These are phyloP conservation scores for Alternaria sp. DNA, from an alignment of 2,329 filamentous ascomycete species.

Conservation along the genomic window DNA sequence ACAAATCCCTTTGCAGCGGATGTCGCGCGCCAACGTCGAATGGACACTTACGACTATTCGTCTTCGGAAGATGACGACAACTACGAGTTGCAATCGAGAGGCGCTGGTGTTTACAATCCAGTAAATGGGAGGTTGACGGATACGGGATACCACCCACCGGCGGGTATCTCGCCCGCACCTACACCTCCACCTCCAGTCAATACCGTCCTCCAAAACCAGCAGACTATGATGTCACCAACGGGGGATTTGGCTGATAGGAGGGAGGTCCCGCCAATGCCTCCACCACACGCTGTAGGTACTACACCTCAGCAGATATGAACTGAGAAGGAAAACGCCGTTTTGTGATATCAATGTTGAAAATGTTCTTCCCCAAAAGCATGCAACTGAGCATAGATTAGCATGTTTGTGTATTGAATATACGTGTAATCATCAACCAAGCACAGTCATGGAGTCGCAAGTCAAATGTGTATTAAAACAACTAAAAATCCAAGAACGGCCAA, in stretches of 20 bases:
- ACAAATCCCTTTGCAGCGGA: slow-evolving; percentile 45
- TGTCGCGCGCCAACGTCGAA: slow-evolving; percentile 34
- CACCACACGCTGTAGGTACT: slow-evolving; percentile 43
- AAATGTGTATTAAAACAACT: slow-evolving; percentile 6
- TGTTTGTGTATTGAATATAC: slow-evolving; percentile 3
- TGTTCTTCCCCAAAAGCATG: neutral
- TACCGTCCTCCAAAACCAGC: slow-evolving; percentile 19
- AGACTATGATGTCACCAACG: slow-evolving; percentile 27
- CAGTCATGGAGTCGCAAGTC: neutral
- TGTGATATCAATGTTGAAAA: neutral
- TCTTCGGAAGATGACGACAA: slow-evolving; percentile 52
- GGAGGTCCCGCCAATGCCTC: slow-evolving; percentile 34
- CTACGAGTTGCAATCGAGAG: slow-evolving; percentile 46
- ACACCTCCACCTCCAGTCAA: slow-evolving; percentile 43
- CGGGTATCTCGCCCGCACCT: slow-evolving; percentile 41
- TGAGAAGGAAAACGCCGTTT: neutral
- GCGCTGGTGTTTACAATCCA: slow-evolving; percentile 41
- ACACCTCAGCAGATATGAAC: slow-evolving; percentile 39
- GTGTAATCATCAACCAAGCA: neutral
- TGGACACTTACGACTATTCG: slow-evolving; percentile 50
- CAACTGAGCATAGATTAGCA: neutral
- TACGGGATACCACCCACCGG: slow-evolving; percentile 47
- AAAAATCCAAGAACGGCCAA: neutral
- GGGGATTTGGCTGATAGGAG: slow-evolving; percentile 44
- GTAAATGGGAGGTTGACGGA: slow-evolving; percentile 45